Evolutionary conservation across 495 filamentous ascomycete genomes (phyloP), one percentile per base, ranked within the genome.

Genomic region (Aspergillus steynii): DNA sequence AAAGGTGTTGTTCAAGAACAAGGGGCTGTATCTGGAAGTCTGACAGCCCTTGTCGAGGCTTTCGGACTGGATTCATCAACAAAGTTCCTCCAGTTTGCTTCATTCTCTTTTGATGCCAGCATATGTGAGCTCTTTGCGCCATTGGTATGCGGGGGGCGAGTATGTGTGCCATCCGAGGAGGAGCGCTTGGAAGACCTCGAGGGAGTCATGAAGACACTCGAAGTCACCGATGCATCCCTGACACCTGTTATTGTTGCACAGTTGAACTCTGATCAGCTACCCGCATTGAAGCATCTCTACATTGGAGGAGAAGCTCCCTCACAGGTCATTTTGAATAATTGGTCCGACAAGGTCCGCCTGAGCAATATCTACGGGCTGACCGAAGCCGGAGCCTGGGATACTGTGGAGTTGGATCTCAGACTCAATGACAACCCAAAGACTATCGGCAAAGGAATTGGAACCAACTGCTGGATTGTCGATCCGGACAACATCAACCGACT

Each of bases 91-190:
- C 79, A 85, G 56, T 84, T 81, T 53, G 76, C 79, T 0, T 75
- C 79, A 8, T 81, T 80, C 60, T 70, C 77, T 9, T 85, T 84
- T 51, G 83, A 85, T 59, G 79, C 79, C 7, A 76, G 75, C 50
- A 78, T 83, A 50, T 69, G 74, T 60, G 80, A 81, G 54, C 80
- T 85, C 64, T 66, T 82, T 9, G 77, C 74, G 50, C 82, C 81
- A 0, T 62, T 84, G 4, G 69, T 70, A 1, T 62, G 66, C 3
- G 83, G 83, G 5, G 83, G 75, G 10, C 80, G 76, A 34, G 65
- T 86, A 6, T 86, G 82, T 68, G 76, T 85, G 9, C 80, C 82
- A 1, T 79, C 78, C 0, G 79, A 83, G 37, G 70, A 77, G 76
- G 58, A 72, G 68, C 8, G 77, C 55, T 31, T 69, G 3, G 71